Evolutionary conservation across 257 asterid genomes (phyloP).

Genomic region (Solanum pennellii): DNA sequence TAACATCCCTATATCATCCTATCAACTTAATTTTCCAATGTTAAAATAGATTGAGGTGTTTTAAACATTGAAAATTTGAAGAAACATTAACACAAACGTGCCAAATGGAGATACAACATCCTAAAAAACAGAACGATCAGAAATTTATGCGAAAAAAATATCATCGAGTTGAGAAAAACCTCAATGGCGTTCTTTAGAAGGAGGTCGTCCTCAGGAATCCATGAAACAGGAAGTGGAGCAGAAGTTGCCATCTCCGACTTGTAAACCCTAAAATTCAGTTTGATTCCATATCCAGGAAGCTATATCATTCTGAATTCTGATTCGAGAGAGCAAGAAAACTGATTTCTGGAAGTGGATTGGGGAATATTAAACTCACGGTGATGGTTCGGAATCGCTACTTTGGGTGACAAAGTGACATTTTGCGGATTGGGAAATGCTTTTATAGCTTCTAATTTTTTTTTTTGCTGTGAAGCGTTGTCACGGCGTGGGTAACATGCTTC

Average conservation of each 20-base stretch:
- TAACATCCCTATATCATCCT: neutral
- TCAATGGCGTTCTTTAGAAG: constrained; percentile 72
- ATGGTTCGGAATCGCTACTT: neutral
- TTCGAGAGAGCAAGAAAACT: neutral
- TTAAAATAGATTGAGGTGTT: neutral
- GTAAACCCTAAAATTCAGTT: constrained; percentile 35
- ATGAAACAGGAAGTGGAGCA: constrained; percentile 27
- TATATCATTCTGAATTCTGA: neutral
- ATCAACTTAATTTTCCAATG: neutral
- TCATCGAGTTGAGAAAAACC: constrained; percentile 14
- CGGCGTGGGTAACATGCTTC: neutral
- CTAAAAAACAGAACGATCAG: neutral
- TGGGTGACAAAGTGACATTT: neutral
- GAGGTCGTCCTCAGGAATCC: constrained; percentile 88
- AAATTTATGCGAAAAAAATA: neutral
- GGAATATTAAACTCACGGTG: neutral
- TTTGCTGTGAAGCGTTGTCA: neutral
- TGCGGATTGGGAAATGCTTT: neutral
- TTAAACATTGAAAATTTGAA: neutral
- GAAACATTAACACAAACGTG: neutral
- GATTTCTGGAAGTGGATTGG: neutral
- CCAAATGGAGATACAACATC: neutral
- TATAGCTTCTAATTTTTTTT: neutral
- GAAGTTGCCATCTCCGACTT: constrained; percentile 34
- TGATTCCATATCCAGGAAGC: neutral